Evolutionary conservation across 1,139 yeast genomes (phyloP), one percentile per base, ranked within the genome.

Genomic region (Hemisphaericaspora lyxosophila): DNA sequence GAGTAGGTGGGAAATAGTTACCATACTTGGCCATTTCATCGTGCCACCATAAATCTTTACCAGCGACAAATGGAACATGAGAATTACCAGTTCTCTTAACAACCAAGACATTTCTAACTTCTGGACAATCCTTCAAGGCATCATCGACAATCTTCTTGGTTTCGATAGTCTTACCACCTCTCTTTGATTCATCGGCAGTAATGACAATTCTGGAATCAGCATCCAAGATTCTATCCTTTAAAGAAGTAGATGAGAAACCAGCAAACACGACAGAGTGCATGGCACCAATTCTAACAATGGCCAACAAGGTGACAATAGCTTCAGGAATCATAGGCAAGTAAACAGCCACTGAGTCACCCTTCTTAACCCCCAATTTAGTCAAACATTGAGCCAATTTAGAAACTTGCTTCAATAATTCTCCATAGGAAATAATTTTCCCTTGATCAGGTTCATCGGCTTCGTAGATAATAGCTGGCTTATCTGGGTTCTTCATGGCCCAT

Each of bases 301-400:
- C 92, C 63, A 85, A 66, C 47, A 85, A 64, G 1, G 94, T 76
- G 31, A 83, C 73, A 45, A 85, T 53, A 2, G 92, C 90, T 62
- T 85, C 89, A 20, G 94, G 92, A 46, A 84, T 82, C 95, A 85
- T 85, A 48, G 94, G 95, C 60, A 85, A 70, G 60, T 85, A 85
- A 34, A 85, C 90, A 3, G 94, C 94, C 31, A 85, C 92, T 5
- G 90, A 80, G 55, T 85, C 94, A 46, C 92, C 92, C 62, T 85
- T 85, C 53, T 74, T 73, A 45, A 85, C 90, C 43, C 90, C 90
- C 55, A 80, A 63, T 48, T 69, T 70, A 47, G 70, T 72, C 62
- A 81, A 74, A 43, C 83, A 80, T 51, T 82, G 88, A 7, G 89
- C 85, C 54, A 84, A 75, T 54, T 78, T 78, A 39, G 79, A 78